These are phyloP conservation scores for Kluyveromyces aestuarii DNA, from an alignment of 805 yeast species.

Conservation along the genomic window DNA sequence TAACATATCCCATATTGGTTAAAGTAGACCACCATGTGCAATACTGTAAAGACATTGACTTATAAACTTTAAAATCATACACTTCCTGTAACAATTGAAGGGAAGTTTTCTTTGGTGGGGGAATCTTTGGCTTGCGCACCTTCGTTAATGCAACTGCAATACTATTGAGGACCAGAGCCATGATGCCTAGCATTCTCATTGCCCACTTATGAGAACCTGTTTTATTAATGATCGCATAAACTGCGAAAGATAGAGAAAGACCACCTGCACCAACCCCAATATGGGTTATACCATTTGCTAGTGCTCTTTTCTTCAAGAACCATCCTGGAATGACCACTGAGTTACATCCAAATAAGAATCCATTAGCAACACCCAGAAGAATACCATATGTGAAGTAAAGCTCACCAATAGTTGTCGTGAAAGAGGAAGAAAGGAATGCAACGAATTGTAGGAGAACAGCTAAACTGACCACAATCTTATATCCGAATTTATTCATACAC, in stretches of 20 bases:
- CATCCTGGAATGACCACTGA: conserved; percentile 57
- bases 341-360: conserved; percentile 51
- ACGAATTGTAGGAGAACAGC: conserved; percentile 47
- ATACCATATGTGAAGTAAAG: conserved; percentile 61
- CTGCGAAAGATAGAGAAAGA: conserved; percentile 33
- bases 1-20: conserved; percentile 33
- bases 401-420: conserved; percentile 51
- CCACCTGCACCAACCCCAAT: conserved; percentile 49
- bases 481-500: conserved; percentile 41
- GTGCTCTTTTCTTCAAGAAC: conserved; percentile 55
- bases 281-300: conserved; percentile 41
- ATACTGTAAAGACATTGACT: conserved; percentile 24
- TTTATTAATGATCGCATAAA: conserved; percentile 34
- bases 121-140: conserved; percentile 33
- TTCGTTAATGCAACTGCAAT: conserved; percentile 36
- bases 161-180: conserved; percentile 29
- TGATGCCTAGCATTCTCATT: conserved; percentile 35
- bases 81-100: conserved; percentile 27
- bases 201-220: conserved; percentile 41
- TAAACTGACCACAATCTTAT: conserved; percentile 35
- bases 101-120: conserved; percentile 18
- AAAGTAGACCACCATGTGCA: conserved; percentile 31
- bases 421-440: conserved; percentile 53
- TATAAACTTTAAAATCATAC: conserved; percentile 27
- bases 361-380: conserved; percentile 42